Percentiles rank a stretch among this genome's conserved stretches.
These are phyloP conservation scores for Ustanciosporium gigantosporum DNA, from an alignment of 1,284 basidiomycete species.

Conservation along the genomic window DNA sequence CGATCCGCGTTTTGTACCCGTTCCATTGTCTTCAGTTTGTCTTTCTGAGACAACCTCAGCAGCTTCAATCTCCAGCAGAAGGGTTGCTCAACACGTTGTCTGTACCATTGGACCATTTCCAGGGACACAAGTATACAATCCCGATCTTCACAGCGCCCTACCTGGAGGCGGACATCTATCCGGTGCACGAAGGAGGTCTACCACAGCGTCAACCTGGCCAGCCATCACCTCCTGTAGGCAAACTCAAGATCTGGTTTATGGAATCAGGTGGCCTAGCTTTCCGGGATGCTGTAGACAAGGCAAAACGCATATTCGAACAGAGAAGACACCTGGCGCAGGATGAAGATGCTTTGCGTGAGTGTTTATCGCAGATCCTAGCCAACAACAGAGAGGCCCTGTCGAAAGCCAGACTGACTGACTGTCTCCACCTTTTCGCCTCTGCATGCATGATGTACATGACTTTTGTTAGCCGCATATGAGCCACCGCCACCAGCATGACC, in stretches of 20 bases:
- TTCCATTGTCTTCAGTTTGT: slow-evolving; percentile 16
- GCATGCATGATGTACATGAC: no score
- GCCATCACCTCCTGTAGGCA: slow-evolving; percentile 22
- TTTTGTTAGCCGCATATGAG: no score
- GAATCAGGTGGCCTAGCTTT: slow-evolving; percentile 45
- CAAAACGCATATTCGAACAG: slow-evolving; percentile 10
- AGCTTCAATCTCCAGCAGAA: neutral
- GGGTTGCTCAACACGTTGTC: slow-evolving; percentile 31
- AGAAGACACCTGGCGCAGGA: slow-evolving; percentile 14
- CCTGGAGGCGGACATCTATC: slow-evolving; percentile 42
- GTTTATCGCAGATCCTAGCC: no score
- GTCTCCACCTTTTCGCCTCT: no score
- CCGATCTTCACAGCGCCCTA: slow-evolving; percentile 50
- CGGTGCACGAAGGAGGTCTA: slow-evolving; percentile 42
- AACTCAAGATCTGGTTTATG: slow-evolving; percentile 48
- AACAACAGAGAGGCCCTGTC: no score
- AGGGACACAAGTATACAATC: slow-evolving; percentile 38
- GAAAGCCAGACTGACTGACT: no score
- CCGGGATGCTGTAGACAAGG: slow-evolving; percentile 40
- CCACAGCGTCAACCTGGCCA: slow-evolving; percentile 31
- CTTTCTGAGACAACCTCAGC: slow-evolving; percentile 32
- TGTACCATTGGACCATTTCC: slow-evolving; percentile 39
- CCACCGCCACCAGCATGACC: no score
- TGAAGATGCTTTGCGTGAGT: slow-evolving; percentile 43
- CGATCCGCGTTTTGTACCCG: neutral